These are phyloP conservation scores for Steccherinum ochraceum DNA, from an alignment of 768 basidiomycete species.

Conservation along the genomic window DNA sequence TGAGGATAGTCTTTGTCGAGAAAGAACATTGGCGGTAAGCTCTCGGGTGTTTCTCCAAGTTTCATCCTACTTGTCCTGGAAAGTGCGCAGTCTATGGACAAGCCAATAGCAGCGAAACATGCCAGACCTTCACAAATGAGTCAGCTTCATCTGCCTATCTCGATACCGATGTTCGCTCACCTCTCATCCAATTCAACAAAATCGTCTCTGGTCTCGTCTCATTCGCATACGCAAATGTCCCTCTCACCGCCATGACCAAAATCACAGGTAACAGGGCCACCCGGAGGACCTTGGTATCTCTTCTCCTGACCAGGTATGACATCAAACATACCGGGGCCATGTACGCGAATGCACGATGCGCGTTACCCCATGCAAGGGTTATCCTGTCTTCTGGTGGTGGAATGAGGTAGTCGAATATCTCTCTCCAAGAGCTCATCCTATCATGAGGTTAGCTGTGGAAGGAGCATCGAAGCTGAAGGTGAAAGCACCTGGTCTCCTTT, in stretches of 20 bases:
- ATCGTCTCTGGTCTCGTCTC: neutral
- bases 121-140: neutral
- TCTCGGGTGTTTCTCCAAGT: neutral
- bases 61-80: neutral
- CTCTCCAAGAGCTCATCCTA: too few species aligned
- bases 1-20: neutral
- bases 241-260: neutral
- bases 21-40: neutral
- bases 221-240: neutral
- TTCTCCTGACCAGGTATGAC: neutral
- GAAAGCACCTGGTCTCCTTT: too few species aligned
- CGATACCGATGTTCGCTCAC: neutral
- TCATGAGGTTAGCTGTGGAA: too few species aligned
- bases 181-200: neutral
- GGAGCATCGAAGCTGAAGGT: too few species aligned
- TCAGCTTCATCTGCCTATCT: neutral
- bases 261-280: neutral
- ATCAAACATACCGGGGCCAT: neutral
- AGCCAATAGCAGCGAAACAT: neutral
- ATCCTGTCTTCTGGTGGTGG: neutral
- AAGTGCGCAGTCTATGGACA: neutral
- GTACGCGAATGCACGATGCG: neutral
- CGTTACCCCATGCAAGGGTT: neutral
- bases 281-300: neutral
- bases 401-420: too few species aligned